phyloP scores from a whole-genome alignment of 805 yeast genomes.

The Myxozyma geophila region DNA sequence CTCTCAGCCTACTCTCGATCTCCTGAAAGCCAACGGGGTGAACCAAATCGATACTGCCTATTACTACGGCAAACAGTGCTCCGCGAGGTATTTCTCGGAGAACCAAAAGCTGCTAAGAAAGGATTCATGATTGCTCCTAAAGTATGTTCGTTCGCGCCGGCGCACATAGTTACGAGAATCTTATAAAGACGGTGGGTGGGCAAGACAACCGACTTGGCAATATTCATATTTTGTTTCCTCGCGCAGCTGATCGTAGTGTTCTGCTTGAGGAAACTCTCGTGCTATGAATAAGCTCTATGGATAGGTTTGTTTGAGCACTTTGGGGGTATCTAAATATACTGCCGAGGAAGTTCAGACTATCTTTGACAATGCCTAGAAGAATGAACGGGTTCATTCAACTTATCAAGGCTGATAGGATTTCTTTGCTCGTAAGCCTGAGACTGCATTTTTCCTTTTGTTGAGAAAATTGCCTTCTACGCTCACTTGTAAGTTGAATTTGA shows the following conservation, averaged over 20 bases:
- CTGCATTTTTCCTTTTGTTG: conserved; percentile 33
- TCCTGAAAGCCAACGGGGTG: not conserved
- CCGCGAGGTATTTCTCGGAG: conserved; percentile 7
- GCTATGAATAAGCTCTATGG: conserved; percentile 37
- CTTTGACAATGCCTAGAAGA: not conserved
- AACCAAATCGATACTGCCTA: conserved; percentile 14
- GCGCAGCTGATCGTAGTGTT: conserved; percentile 37
- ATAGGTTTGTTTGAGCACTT: conserved; percentile 37
- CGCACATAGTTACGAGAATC: not conserved
- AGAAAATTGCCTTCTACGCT: conserved; percentile 39
- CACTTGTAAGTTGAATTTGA: conserved; percentile 35
- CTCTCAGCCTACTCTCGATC: conserved; percentile 11
- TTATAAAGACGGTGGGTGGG: not conserved
- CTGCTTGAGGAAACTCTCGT: conserved; percentile 39
- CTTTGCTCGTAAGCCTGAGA: conserved; percentile 12
- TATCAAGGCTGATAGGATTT: conserved; percentile 13
- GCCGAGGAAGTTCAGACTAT: conserved; percentile 37
- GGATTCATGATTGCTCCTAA: conserved; percentile 10
- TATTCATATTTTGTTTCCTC: conserved; percentile 18
- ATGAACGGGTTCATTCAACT: conserved; percentile 12
- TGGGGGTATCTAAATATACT: conserved; percentile 40
- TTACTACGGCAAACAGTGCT: not conserved
- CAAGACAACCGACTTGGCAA: conserved; percentile 2
- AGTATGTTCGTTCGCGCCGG: conserved; percentile 1
- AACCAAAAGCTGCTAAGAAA: conserved; percentile 6